Base-by-base conservation (phyloP, 495 filamentous ascomycete species). In the Melanomma pulvis-pyrius region DNA sequence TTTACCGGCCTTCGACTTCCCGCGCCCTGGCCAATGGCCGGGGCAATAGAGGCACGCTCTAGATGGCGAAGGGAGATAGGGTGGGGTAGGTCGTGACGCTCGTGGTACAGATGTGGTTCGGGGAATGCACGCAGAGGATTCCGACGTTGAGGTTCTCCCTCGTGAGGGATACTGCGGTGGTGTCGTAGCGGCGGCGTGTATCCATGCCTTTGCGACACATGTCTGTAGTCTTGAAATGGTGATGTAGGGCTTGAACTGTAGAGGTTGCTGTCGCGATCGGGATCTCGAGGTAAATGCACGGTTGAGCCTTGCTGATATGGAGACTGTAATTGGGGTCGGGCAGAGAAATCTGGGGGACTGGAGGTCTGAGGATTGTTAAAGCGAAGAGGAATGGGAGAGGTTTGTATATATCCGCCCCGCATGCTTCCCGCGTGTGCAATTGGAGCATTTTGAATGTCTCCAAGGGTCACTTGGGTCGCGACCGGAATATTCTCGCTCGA, bases 401-500 rank as follows among this genome's bases (percentile, higher is more conserved):
- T 30, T 25, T 34, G 63, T 2, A 44, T 51, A 11, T 59, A 17
- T 34, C 36, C 41, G 24, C 52, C 54, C 30, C 54, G 34, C 19
- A 53, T 25, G n/a, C n/a, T 63, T 2, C 25, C 41, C 26, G 13
- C 46, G 13, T 34, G n/a, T 44, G 55, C 28, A 17, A 9, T 17
- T 26, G n/a, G 47, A 6, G 1, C n/a, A 44, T 56, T 13, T 5
- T 44, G 30, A 9, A 39, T 24, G 26, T 17, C 25, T 46, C 32
- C 21, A 7, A 13, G 32, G 32, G 54, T 57, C 7, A 19, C 30
- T 21, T 34, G 29, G 6, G 28, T 34, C 2, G 21, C 34, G 22
- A 57, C 61, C 1, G 61, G 61, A 2, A 57, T 17, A 29, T 65
- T 65, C 32, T 65, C 62, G 25, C 62, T 65, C 6, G 62, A 65